phyloP scores from a whole-genome alignment of 1,284 basidiomycete species.

The Ganoderma meredithae region DNA sequence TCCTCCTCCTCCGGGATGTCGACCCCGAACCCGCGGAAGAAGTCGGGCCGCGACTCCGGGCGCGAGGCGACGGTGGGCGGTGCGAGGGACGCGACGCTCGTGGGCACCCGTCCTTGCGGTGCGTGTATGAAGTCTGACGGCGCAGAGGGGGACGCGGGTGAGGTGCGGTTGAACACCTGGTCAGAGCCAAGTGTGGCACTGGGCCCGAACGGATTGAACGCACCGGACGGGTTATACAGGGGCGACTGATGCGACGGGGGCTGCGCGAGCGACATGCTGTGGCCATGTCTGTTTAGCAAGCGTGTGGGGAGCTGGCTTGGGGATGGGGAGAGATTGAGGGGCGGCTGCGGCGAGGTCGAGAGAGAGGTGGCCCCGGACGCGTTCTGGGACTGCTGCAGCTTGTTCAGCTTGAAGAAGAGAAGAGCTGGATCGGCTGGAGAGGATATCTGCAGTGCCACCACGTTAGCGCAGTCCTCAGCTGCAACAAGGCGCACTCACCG shows the following conservation, averaged over 20 bases:
- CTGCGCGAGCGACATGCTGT: constrained; percentile 74
- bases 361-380: constrained; percentile 60
- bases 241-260: constrained; percentile 49
- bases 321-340: constrained; percentile 59
- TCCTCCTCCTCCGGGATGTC: constrained; percentile 71
- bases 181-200: constrained; percentile 60
- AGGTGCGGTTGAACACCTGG: constrained; percentile 43
- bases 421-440: constrained; percentile 84
- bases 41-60: constrained; percentile 71
- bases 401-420: constrained; percentile 81
- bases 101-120: constrained; percentile 66
- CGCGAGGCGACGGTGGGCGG: constrained; percentile 51
- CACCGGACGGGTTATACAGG: constrained; percentile 49
- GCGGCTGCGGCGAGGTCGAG: constrained; percentile 69
- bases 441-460: constrained; percentile 65
- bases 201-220: constrained; percentile 70
- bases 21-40: constrained; percentile 77
- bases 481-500: constrained; percentile 55
- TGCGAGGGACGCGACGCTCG: constrained; percentile 54
- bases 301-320: constrained; percentile 53
- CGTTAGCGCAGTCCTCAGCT: constrained; percentile 14
- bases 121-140: constrained; percentile 52
- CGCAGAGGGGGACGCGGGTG: constrained; percentile 28
- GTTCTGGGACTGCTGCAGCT: constrained; percentile 76
- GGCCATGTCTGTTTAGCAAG: constrained; percentile 65